Evolutionary conservation across 495 filamentous ascomycete genomes (phyloP).

Genomic region (Lasiosphaeria hispida): DNA sequence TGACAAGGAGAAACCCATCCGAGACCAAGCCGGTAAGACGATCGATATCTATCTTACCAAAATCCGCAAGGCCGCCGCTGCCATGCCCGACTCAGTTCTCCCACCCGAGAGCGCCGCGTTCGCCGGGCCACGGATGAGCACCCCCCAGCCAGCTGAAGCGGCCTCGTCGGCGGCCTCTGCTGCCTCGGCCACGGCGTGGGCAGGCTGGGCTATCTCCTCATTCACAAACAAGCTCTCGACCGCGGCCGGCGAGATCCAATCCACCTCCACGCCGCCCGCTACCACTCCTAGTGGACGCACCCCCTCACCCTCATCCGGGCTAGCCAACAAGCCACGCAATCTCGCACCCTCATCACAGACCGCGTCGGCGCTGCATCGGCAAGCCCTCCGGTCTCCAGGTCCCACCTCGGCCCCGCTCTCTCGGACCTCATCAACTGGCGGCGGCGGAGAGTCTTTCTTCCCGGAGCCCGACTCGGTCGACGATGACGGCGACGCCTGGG

Average conservation of each 20-base stretch:
- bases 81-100: constrained; percentile 77
- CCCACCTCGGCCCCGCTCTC: constrained; percentile 39
- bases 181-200: constrained; percentile 51
- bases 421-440: constrained; percentile 42
- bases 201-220: constrained; percentile 98
- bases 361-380: constrained; percentile 52
- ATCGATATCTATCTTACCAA: constrained; percentile 85
- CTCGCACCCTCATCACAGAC: constrained; percentile 26
- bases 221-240: constrained; percentile 91
- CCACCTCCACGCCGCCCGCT: constrained; percentile 15
- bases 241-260: constrained; percentile 79
- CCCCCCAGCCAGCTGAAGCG: constrained; percentile 56
- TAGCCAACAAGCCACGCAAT: constrained; percentile 22
- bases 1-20: constrained; percentile 88
- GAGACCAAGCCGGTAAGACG: constrained; percentile 88
- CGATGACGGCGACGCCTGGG: constrained; percentile 67
- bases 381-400: constrained; percentile 49
- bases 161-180: constrained; percentile 53
- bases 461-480: constrained; percentile 40
- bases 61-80: constrained; percentile 70
- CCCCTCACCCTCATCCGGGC: constrained; percentile 12
- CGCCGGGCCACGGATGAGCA: constrained; percentile 67
- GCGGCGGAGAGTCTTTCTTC: constrained; percentile 44
- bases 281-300: constrained; percentile 17
- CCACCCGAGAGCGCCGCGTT: constrained; percentile 46